Conservation (phyloP, 805 yeast genomes). For the Ogataea nitratoaversa region DNA sequence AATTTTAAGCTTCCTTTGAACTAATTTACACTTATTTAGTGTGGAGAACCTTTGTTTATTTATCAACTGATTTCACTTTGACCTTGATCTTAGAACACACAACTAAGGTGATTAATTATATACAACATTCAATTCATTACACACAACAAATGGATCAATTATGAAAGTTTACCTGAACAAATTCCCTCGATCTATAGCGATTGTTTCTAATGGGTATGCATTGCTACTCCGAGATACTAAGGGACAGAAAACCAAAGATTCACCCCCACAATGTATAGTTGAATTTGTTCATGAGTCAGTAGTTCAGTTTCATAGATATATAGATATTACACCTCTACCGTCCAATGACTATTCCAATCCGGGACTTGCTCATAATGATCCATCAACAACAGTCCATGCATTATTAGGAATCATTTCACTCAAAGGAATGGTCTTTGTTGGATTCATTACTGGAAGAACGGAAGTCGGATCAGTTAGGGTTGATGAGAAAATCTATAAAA, state of each 20-base stretch:
- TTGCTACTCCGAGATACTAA: conserved; percentile 51
- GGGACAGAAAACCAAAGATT: conserved; percentile 21
- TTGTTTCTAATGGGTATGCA: conserved; percentile 55
- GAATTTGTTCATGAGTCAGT: conserved; percentile 46
- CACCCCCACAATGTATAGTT: conserved; percentile 40
- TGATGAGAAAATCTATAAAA: conserved; percentile 47
- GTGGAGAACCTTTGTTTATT: neutral
- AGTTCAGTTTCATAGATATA: conserved; percentile 41
- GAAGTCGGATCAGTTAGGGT: conserved; percentile 59
- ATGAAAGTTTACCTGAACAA: conserved; percentile 65
- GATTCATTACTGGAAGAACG: conserved; percentile 50
- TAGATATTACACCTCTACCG: neutral
- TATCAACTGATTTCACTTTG: neutral
- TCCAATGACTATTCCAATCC: too few relatives aligned
- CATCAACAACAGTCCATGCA: conserved; percentile 35
- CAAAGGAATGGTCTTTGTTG: conserved; percentile 51
- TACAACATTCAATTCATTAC: neutral
- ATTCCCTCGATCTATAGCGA: conserved; percentile 64
- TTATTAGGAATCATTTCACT: conserved; percentile 57
- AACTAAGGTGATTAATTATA: too few relatives aligned
- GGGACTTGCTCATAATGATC: too few relatives aligned
- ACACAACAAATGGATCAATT: neutral
- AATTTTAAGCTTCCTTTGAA: too few relatives aligned
- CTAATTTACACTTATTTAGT: too few relatives aligned
- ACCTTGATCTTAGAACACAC: too few relatives aligned